These are phyloP conservation scores for Candida quercuum DNA, from an alignment of 805 yeast species.

Conservation along the genomic window DNA sequence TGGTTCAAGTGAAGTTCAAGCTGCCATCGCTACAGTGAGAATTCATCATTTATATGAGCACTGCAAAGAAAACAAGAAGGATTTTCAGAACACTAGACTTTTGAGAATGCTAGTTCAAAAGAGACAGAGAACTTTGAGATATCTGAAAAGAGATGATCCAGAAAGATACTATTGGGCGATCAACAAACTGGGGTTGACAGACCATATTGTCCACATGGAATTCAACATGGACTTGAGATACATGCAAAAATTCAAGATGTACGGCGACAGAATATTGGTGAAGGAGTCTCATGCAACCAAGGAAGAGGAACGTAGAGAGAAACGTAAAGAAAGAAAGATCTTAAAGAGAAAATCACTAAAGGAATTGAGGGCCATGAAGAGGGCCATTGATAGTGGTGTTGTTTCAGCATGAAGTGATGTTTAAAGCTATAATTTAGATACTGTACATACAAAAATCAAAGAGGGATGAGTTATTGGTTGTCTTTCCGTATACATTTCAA, in stretches of 20 bases:
- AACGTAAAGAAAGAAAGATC: slow-evolving; percentile 41
- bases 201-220: slow-evolving; percentile 70
- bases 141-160: slow-evolving; percentile 76
- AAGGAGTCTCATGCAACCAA: slow-evolving; percentile 46
- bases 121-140: slow-evolving; percentile 78
- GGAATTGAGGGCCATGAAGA: slow-evolving; percentile 22
- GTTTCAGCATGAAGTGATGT: neutral
- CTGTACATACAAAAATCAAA: neutral
- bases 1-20: slow-evolving; percentile 94
- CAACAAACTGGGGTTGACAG: slow-evolving; percentile 82
- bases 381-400: slow-evolving; percentile 11
- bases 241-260: slow-evolving; percentile 71
- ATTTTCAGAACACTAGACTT: slow-evolving; percentile 59
- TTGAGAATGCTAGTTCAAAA: slow-evolving; percentile 84
- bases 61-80: slow-evolving; percentile 64
- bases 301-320: slow-evolving; percentile 41
- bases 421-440: too few relatives aligned
- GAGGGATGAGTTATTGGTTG: too few relatives aligned
- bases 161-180: slow-evolving; percentile 81
- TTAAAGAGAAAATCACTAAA: slow-evolving; percentile 23
- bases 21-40: slow-evolving; percentile 80
- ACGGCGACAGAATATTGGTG: slow-evolving; percentile 68
- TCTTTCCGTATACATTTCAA: too few relatives aligned
- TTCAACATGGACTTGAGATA: slow-evolving; percentile 76
- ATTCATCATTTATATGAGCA: slow-evolving; percentile 77